phyloP scores from a whole-genome alignment of 73 alveolate species.

The Paramecium bursaria region DNA sequence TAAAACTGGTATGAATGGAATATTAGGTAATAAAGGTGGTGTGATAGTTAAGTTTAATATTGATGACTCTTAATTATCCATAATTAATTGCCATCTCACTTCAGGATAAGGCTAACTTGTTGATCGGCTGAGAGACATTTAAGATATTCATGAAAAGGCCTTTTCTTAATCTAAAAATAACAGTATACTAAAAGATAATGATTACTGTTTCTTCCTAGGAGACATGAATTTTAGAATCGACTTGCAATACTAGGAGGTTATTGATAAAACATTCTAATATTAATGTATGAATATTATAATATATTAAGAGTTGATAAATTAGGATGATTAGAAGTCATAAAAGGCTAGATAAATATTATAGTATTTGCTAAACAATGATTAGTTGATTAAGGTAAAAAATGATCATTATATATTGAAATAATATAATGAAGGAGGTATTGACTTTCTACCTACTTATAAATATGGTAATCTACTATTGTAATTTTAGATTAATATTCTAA shows the following conservation, averaged over 20 bases:
- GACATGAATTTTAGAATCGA: constrained; percentile 92
- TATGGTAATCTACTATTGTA: constrained; percentile 68
- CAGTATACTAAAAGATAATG: constrained; percentile 77
- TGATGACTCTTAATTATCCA: constrained; percentile 73
- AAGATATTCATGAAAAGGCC: constrained; percentile 83
- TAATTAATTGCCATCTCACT: constrained; percentile 85
- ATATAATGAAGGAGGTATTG: constrained; percentile 87
- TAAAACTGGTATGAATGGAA: constrained; percentile 94
- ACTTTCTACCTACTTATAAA: constrained; percentile 94
- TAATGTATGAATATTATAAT: too few species aligned
- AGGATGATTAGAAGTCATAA: constrained; percentile 17
- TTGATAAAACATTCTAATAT: too few species aligned
- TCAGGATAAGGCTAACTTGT: constrained; percentile 85
- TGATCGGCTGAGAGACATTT: constrained; percentile 82
- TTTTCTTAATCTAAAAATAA: constrained; percentile 73
- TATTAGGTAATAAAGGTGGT: constrained; percentile 95
- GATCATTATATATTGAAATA: constrained; percentile 76
- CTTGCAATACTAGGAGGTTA: constrained; percentile 74
- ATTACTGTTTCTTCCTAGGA: constrained; percentile 90
- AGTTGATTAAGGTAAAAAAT: constrained; percentile 75
- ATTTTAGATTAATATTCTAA: constrained; percentile 26
- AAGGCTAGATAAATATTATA: constrained; percentile 59
- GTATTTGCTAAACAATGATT: constrained; percentile 79
- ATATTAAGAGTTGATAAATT: constrained; percentile 10
- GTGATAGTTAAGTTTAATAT: constrained; percentile 83